Evolutionary conservation across 2,329 filamentous ascomycete species (phyloP), one percentile per base, ranked within the genome.

Genomic region (Fusarium falciforme): DNA sequence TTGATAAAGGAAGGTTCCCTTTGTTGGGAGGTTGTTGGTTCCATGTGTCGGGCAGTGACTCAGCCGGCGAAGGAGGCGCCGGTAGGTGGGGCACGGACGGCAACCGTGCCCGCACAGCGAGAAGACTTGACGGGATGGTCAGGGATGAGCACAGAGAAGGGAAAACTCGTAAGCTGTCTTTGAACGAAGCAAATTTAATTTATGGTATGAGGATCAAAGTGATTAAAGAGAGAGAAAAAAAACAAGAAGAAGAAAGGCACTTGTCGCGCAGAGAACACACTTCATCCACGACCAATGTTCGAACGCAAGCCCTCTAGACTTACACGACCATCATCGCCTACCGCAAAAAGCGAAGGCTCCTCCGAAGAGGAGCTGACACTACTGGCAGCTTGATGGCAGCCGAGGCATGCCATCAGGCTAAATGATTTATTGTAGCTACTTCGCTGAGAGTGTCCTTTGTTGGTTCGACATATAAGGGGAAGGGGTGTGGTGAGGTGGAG

Each of bases 341-440:
- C 54, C 20, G 20, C 33, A 72, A 72, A 71, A 72, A 69, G 59
- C 69, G 69, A 71, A 71, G 62, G 64, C 44, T 55, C 52, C 57
- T 64, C 38, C 31, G 12, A 42, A 11, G n/a, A 58, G 42, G 52
- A 36, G 14, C 3, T 8, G 22, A 3, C 16, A 25, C 42, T 44
- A 25, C 20, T 25, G 20, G 42, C 4, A 22, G 42, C 14, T 5
- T 8, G 14, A 22, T 22, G 5, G 14, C 22, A 17, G 33, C 31
- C 29, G 61, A 17, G 2, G 47, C 49, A 31, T 20, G n/a, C 49
- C 31, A n/a, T 55, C 7, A 33, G n/a, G 22, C 27, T 31, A 59
- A 16, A 29, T 25, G 2, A 14, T 27, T 27, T 6, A 42, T 12
- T 38, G 35, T 27, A 40, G 55, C 36, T 42, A 60, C 55, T 59